A percentile compares a stretch with the other conserved stretches of the same genome.
Conservation (phyloP, 169 alveolate species). For the Eimeria falciformis region DNA sequence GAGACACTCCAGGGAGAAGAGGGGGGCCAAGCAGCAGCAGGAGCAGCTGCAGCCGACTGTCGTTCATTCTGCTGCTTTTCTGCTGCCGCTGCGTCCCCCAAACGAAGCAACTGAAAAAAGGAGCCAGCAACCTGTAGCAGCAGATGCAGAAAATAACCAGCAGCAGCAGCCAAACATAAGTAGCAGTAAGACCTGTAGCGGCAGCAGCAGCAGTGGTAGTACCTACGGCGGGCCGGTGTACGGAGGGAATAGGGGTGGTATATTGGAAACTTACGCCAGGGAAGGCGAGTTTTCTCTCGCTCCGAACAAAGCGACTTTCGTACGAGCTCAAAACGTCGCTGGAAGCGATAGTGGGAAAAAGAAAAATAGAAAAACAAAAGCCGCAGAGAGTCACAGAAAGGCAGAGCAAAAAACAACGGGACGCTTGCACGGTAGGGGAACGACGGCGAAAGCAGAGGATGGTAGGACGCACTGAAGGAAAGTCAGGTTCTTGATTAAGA, state of each 20-base stretch:
- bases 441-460: no score
- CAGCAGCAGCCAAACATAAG: slow-evolving; percentile 11
- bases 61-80: not conserved
- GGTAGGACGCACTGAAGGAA: not conserved
- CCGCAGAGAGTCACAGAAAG: no score
- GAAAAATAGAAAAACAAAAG: no score
- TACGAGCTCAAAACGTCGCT: slow-evolving; percentile 25
- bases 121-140: slow-evolving; percentile 36
- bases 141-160: not conserved
- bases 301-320: not conserved
- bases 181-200: not conserved
- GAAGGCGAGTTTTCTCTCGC: not conserved
- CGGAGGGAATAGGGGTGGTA: no score
- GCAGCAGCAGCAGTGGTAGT: slow-evolving; percentile 1
- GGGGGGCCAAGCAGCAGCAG: not conserved
- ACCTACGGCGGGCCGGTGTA: not conserved
- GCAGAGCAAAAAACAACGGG: no score
- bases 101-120: not conserved
- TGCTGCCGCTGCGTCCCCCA: not conserved
- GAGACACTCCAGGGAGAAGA: not conserved
- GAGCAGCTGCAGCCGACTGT: not conserved
- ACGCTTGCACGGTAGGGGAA: no score
- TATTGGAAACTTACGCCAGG: not conserved
- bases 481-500: slow-evolving; percentile 7
- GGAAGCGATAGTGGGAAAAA: not conserved